Evolutionary conservation across 306 rosid genomes (phyloP).

Genomic region (Fragaria iinumae): DNA sequence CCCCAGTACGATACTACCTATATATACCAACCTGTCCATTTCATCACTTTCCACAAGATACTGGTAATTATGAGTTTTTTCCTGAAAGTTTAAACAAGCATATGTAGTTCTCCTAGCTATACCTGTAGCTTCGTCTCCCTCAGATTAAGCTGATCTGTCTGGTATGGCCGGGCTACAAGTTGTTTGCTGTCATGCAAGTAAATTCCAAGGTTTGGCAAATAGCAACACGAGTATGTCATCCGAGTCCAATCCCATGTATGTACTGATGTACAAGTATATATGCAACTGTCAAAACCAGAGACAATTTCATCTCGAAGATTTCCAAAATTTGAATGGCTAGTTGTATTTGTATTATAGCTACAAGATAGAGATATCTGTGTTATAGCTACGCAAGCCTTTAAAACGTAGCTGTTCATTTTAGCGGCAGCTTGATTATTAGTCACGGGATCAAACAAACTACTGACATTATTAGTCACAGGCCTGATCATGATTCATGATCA

Average conservation of each 20-base stretch:
- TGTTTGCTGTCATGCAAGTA: background rate
- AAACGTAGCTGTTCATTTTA: background rate
- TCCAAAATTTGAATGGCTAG: background rate
- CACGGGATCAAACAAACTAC: constrained; percentile 1
- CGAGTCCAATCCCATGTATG: too few relatives aligned
- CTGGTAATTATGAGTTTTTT: background rate
- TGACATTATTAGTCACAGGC: constrained; percentile 1
- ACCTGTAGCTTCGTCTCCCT: too few relatives aligned
- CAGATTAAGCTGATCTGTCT: too few relatives aligned
- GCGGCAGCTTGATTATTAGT: background rate
- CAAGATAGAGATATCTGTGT: background rate
- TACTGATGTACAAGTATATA: background rate
- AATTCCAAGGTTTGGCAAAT: background rate
- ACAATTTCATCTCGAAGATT: background rate
- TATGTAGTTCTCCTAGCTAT: too few relatives aligned
- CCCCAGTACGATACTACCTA: background rate
- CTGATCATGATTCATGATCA: background rate
- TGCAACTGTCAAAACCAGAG: background rate
- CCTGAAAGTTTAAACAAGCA: background rate
- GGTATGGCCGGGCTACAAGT: background rate
- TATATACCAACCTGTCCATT: background rate
- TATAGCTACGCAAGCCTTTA: background rate
- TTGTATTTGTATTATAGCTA: background rate
- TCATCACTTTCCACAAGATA: background rate
- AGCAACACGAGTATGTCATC: background rate